phyloP scores from a whole-genome alignment of 441 rosid species.

The Adansonia gregorii region DNA sequence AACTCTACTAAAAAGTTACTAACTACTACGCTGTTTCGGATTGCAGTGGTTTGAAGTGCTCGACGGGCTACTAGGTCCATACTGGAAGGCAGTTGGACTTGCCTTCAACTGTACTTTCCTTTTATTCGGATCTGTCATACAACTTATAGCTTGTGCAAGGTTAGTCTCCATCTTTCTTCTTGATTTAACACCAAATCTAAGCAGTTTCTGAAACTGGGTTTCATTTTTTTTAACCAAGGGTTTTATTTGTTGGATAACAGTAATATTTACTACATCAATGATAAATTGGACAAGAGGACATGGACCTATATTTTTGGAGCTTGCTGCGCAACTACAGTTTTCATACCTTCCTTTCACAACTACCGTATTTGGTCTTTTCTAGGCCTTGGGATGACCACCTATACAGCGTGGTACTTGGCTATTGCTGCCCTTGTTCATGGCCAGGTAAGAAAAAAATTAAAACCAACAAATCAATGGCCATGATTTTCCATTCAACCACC shows the following conservation, averaged over 20 bases:
- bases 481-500: not conserved
- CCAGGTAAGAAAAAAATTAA: slow-evolving; percentile 50
- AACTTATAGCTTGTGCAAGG: slow-evolving; percentile 99
- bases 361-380: slow-evolving; percentile 98
- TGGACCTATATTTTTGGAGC: slow-evolving; percentile 99
- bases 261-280: slow-evolving; percentile 94
- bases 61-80: slow-evolving; percentile 90
- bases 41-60: slow-evolving; percentile 98
- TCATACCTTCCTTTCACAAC: slow-evolving; percentile 96
- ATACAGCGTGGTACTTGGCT: slow-evolving; percentile 95
- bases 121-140: slow-evolving; percentile 96
- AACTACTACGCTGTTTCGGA: too few species aligned
- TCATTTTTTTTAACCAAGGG: not conserved
- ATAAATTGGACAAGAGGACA: slow-evolving; percentile 92
- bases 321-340: slow-evolving; percentile 98
- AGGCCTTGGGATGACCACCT: slow-evolving; percentile 97
- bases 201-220: slow-evolving; percentile 7
- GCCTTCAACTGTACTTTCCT: slow-evolving; percentile 97
- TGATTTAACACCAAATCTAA: not conserved
- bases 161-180: slow-evolving; percentile 21
- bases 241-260: slow-evolving; percentile 45
- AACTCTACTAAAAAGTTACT: too few species aligned
- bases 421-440: slow-evolving; percentile 80
- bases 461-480: not conserved
- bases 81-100: slow-evolving; percentile 92